Base-by-base conservation (phyloP, 2,329 filamentous ascomycete genomes). In the Cadophora luteo-olivacea region DNA sequence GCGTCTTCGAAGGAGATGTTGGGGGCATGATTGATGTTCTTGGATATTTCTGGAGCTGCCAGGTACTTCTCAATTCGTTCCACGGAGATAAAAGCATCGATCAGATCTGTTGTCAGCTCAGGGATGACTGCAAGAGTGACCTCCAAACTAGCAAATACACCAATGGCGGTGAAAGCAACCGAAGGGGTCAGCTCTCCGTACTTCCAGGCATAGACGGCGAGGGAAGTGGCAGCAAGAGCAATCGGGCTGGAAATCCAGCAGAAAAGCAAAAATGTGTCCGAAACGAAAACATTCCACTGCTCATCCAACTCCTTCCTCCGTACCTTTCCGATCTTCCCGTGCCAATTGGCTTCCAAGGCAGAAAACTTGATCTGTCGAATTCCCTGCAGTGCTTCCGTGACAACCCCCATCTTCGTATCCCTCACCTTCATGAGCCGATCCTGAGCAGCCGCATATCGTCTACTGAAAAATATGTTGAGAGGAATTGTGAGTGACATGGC, bases 361-460 rank as follows among this genome's bases (percentile, higher is more conserved):
- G 91, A 91, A 73, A 95, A 94, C 75, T 96, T 96, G 80, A 96
- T 93, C 78, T 96, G 92, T 0, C 92, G 87, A 71, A 95, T 94
- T 8, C 92, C 92, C 73, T 92, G 87, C 0, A 96, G 81, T 0
- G 90, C 91, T 78, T 96, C 92, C 0, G 91, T 92, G 36, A 96
- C 85, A 16, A 94, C 86, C 0, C 86, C 89, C 80, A 94, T 85
- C 79, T 94, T 95, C 65, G 88, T 84, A 77, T 95, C 92, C 55
- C 92, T 84, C 33, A 89, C 84, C 76, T 91, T 92, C 91, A 94
- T 94, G 61, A 95, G 79, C 61, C 84, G 81, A 66, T 91, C 89
- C 74, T 93, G 90, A 4, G 89, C 86, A 25, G 81, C 82, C 0
- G 89, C 82, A 75, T 93, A 92, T 24, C 82, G 82, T 75, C 86